phyloP scores from a whole-genome alignment of 192 early-diverging fungal genomes.

The Funneliformis geosporum region DNA sequence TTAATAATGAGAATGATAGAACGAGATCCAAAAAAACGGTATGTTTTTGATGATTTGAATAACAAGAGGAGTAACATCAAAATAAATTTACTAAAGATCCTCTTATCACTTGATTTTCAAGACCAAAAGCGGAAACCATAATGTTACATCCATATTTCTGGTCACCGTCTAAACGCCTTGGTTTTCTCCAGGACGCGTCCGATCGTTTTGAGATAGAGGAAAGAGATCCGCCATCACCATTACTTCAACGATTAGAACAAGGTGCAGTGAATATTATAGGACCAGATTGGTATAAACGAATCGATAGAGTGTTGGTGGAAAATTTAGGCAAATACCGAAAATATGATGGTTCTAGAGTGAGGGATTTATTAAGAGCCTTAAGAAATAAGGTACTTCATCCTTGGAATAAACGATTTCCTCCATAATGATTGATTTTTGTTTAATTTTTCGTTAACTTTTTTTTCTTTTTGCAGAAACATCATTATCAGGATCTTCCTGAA shows the following conservation, averaged over 20 bases:
- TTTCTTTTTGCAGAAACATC: slow-evolving; percentile 74
- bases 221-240: slow-evolving; percentile 63
- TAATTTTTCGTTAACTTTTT: neutral
- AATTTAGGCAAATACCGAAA: slow-evolving; percentile 91
- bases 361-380: slow-evolving; percentile 87
- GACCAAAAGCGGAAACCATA: slow-evolving; percentile 75
- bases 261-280: slow-evolving; percentile 63
- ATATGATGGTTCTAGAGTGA: slow-evolving; percentile 82
- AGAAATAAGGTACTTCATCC: slow-evolving; percentile 80
- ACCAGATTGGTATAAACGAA: slow-evolving; percentile 71
- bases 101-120: slow-evolving; percentile 35
- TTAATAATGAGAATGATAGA: slow-evolving; percentile 89
- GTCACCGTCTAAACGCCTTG: slow-evolving; percentile 78
- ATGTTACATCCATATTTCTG: slow-evolving; percentile 96
- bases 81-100: neutral
- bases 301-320: slow-evolving; percentile 72
- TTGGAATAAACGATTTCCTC: neutral
- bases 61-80: too few species aligned
- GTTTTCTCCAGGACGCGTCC: slow-evolving; percentile 92
- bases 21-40: slow-evolving; percentile 70
- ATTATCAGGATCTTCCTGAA: slow-evolving; percentile 89
- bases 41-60: slow-evolving; percentile 17
- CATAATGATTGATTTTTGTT: neutral
- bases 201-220: slow-evolving; percentile 92
- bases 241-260: slow-evolving; percentile 69